phyloP scores from a whole-genome alignment of 306 rosid species.

The Vigna radiata region DNA sequence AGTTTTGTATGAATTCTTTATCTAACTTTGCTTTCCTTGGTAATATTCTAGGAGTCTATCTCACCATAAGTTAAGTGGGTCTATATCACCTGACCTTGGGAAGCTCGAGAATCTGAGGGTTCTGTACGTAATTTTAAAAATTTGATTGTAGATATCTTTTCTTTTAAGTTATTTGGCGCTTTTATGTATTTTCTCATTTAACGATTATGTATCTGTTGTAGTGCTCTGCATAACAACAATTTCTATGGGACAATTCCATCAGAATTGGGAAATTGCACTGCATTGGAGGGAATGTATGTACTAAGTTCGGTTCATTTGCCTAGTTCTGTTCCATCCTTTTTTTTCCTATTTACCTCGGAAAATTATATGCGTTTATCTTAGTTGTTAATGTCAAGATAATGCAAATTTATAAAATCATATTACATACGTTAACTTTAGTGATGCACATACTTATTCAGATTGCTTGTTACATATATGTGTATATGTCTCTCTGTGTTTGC shows the following conservation, averaged over 20 bases:
- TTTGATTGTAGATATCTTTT: constrained; percentile 21
- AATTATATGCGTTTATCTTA: constrained; percentile 19
- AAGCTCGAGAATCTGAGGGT: constrained; percentile 78
- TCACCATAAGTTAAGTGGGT: constrained; percentile 79
- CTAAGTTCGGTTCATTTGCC: constrained; percentile 34
- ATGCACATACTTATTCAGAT: constrained; percentile 25
- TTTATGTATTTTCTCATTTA: constrained; percentile 36
- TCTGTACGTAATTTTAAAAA: constrained; percentile 68
- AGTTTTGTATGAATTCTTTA: constrained; percentile 37
- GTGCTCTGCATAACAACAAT: constrained; percentile 85
- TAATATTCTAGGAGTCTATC: constrained; percentile 73
- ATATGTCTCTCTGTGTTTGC: not conserved
- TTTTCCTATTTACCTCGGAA: constrained; percentile 36
- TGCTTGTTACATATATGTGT: not conserved
- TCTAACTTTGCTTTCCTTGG: constrained; percentile 50
- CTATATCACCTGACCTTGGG: constrained; percentile 82
- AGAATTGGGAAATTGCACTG: constrained; percentile 91
- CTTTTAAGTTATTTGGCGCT: constrained; percentile 22
- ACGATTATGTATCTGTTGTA: constrained; percentile 52
- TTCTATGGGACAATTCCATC: constrained; percentile 89
- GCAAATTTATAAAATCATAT: constrained; percentile 1
- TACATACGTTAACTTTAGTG: constrained; percentile 25
- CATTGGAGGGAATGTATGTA: constrained; percentile 78
- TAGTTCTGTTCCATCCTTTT: constrained; percentile 18
- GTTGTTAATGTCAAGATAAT: constrained; percentile 29